A percentile compares a stretch with the other conserved stretches of the same genome.
Conservation (phyloP, 495 filamentous ascomycete species). For the Cryomyces antarcticus region DNA sequence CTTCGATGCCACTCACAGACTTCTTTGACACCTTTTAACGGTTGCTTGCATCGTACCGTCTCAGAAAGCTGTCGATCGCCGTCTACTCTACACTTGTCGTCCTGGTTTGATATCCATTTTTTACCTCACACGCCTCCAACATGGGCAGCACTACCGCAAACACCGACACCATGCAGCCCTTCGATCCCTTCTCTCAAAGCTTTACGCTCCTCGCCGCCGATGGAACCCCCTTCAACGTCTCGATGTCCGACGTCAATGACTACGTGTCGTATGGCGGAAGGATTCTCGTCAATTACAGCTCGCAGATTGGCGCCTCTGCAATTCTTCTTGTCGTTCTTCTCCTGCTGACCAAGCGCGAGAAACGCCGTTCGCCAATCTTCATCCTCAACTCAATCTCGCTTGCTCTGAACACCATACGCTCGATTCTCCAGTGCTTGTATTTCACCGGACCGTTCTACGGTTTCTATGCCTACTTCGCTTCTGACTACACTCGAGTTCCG, state of each 20-base stretch:
- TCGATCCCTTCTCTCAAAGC: constrained; percentile 38
- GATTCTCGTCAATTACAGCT: constrained; percentile 45
- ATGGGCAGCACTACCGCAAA: neutral
- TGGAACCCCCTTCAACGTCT: constrained; percentile 30
- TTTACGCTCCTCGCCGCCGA: constrained; percentile 31
- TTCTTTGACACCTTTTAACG: no score
- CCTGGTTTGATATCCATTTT: no score
- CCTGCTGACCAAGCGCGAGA: constrained; percentile 39
- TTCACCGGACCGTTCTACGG: constrained; percentile 35
- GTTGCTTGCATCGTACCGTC: no score
- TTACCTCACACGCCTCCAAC: no score
- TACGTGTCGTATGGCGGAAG: constrained; percentile 30
- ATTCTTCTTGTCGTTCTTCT: constrained; percentile 45
- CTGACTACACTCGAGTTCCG: constrained; percentile 34
- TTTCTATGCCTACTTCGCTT: constrained; percentile 35
- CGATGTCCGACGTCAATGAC: constrained; percentile 26
- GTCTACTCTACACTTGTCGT: no score
- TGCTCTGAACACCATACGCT: constrained; percentile 36
- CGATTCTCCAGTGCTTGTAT: constrained; percentile 35
- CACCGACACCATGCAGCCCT: neutral
- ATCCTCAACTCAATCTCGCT: constrained; percentile 42
- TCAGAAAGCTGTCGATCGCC: no score
- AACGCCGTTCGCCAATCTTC: constrained; percentile 39
- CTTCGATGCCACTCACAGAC: no score
- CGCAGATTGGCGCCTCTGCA: constrained; percentile 54